These are phyloP conservation scores for Collybia sordida DNA, from an alignment of 768 basidiomycete species.

Conservation along the genomic window DNA sequence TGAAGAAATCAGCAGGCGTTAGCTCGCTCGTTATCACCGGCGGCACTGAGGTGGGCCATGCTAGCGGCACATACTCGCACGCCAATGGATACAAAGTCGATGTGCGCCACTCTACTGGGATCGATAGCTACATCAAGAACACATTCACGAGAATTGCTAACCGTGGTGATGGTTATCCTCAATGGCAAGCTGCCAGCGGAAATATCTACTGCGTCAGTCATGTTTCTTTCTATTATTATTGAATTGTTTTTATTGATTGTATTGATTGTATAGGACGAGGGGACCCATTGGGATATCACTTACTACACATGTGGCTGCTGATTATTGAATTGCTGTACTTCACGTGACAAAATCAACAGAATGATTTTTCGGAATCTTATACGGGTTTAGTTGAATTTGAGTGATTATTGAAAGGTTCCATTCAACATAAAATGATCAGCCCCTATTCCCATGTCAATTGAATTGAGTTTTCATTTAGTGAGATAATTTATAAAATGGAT, in stretches of 20 bases:
- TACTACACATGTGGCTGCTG: constrained; percentile 10
- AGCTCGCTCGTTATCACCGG: constrained; percentile 71
- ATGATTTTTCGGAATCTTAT: too few species aligned
- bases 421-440: too few species aligned
- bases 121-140: constrained; percentile 24
- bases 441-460: too few species aligned
- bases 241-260: background rate
- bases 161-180: constrained; percentile 25
- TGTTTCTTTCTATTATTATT: background rate
- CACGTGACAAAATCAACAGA: too few species aligned
- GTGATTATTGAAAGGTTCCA: too few species aligned
- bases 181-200: constrained; percentile 24
- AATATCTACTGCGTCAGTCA: constrained; percentile 27
- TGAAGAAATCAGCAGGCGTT: constrained; percentile 46
- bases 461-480: too few species aligned
- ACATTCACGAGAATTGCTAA: constrained; percentile 24
- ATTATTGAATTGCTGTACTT: too few species aligned
- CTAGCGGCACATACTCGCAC: constrained; percentile 24
- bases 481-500: too few species aligned
- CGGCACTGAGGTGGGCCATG: constrained; percentile 40
- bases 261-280: constrained; percentile 21
- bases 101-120: constrained; percentile 16
- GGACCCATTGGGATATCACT: constrained; percentile 26
- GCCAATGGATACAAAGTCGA: constrained; percentile 28
- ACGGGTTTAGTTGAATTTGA: too few species aligned